These are phyloP conservation scores for Torrubiella hemipterigena DNA, from an alignment of 2,329 filamentous ascomycete species.

Conservation along the genomic window DNA sequence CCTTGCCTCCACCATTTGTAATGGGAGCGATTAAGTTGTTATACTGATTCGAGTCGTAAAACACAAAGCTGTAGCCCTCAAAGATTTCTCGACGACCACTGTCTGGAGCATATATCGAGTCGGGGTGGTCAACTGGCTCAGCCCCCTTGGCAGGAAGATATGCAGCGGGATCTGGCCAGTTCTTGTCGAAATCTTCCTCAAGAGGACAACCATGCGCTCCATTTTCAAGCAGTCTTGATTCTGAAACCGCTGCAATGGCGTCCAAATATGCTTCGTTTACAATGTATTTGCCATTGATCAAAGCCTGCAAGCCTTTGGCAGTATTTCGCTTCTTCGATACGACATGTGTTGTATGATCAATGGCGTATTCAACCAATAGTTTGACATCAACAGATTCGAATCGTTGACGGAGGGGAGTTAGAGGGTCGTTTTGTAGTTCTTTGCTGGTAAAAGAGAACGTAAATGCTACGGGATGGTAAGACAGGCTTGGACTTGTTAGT, in stretches of 20 bases:
- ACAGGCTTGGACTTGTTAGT: slow-evolving; percentile 40
- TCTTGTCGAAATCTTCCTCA: slow-evolving; percentile 65
- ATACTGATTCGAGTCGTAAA: slow-evolving; percentile 66
- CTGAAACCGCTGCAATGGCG: slow-evolving; percentile 52
- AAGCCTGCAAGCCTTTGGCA: slow-evolving; percentile 71
- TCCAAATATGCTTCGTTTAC: slow-evolving; percentile 65
- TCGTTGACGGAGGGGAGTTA: slow-evolving; percentile 47
- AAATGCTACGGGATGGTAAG: slow-evolving; percentile 71
- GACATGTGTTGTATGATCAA: slow-evolving; percentile 68
- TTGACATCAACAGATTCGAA: slow-evolving; percentile 88
- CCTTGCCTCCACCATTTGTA: slow-evolving; percentile 72
- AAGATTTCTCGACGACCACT: slow-evolving; percentile 58
- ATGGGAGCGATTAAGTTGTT: slow-evolving; percentile 65
- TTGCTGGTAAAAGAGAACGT: slow-evolving; percentile 67
- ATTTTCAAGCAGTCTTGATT: slow-evolving; percentile 31
- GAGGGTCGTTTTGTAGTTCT: slow-evolving; percentile 54
- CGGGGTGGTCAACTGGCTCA: slow-evolving; percentile 59
- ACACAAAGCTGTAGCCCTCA: slow-evolving; percentile 78
- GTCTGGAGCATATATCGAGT: slow-evolving; percentile 63
- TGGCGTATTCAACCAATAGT: slow-evolving; percentile 59
- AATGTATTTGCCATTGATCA: slow-evolving; percentile 70
- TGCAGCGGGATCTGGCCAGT: slow-evolving; percentile 65
- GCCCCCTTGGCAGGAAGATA: slow-evolving; percentile 64
- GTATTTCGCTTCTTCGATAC: slow-evolving; percentile 85
- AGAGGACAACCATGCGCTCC: slow-evolving; percentile 42